Conservation (phyloP, 2,329 filamentous ascomycete genomes). For the Blastomyces gilchristii region DNA sequence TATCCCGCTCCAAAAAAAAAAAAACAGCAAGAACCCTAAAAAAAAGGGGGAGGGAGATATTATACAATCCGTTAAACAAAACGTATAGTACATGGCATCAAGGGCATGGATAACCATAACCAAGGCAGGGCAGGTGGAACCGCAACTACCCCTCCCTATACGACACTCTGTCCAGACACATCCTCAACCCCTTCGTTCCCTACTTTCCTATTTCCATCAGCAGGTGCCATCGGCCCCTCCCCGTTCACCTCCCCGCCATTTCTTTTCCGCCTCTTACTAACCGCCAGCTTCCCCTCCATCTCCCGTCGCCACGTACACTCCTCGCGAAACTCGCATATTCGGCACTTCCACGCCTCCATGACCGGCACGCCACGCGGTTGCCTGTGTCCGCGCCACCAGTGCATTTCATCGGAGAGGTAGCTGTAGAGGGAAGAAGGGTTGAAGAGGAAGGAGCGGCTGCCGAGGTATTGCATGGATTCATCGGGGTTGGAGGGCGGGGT, state of each 20-base stretch:
- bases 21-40: background rate
- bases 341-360: slow-evolving; percentile 82
- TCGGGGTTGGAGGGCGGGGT: slow-evolving; percentile 25
- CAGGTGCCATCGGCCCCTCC: background rate
- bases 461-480: slow-evolving; percentile 32
- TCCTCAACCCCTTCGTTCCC: background rate
- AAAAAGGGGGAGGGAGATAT: background rate
- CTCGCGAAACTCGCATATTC: slow-evolving; percentile 70
- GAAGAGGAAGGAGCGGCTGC: slow-evolving; percentile 54
- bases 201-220: background rate
- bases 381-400: slow-evolving; percentile 79
- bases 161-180: slow-evolving; percentile 1
- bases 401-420: slow-evolving; percentile 61
- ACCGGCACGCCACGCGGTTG: slow-evolving; percentile 63
- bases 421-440: slow-evolving; percentile 52
- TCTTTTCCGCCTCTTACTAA: slow-evolving; percentile 24
- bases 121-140: background rate
- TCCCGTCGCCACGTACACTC: slow-evolving; percentile 66
- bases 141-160: background rate
- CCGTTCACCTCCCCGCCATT: slow-evolving; percentile 2
- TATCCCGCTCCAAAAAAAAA: background rate
- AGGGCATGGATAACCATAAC: background rate
- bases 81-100: background rate
- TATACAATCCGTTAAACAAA: background rate
- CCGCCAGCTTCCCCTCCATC: slow-evolving; percentile 51